Conservation (phyloP, 345 rosid species). For the Aquilaria malaccensis region DNA sequence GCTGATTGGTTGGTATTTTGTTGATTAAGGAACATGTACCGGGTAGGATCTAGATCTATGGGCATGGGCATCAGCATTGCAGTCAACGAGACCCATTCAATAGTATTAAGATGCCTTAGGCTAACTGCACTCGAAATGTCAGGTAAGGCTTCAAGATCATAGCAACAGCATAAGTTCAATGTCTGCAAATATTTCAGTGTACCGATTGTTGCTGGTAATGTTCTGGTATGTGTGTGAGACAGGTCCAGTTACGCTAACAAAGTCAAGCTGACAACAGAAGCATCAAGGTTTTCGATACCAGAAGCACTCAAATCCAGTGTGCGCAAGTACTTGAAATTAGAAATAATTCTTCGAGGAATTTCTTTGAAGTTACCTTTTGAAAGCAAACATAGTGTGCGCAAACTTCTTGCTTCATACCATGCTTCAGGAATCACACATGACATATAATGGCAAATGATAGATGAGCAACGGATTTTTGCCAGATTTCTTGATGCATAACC, state of each 20-base stretch:
- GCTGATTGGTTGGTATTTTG: too few relatives aligned
- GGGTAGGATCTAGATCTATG: not conserved
- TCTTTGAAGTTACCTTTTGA: slow-evolving; percentile 19
- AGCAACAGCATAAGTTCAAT: slow-evolving; percentile 17
- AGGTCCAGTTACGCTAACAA: slow-evolving; percentile 20
- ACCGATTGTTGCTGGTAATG: slow-evolving; percentile 14
- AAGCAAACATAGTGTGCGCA: slow-evolving; percentile 21
- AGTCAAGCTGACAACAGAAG: slow-evolving; percentile 10
- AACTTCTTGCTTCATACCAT: slow-evolving; percentile 18
- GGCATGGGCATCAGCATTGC: slow-evolving; percentile 10
- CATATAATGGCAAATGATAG: slow-evolving; percentile 4
- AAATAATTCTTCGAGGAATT: slow-evolving; percentile 12
- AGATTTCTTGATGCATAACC: not conserved
- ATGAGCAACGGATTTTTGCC: slow-evolving; percentile 12
- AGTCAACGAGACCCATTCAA: slow-evolving; percentile 13
- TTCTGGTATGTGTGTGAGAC: slow-evolving; percentile 11
- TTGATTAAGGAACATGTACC: too few relatives aligned
- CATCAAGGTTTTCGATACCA: slow-evolving; percentile 15
- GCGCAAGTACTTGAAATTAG: slow-evolving; percentile 19
- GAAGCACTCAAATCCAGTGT: slow-evolving; percentile 19
- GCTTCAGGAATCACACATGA: slow-evolving; percentile 10
- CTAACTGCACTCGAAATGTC: not conserved
- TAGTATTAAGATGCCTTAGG: slow-evolving; percentile 15
- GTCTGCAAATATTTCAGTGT: slow-evolving; percentile 14
- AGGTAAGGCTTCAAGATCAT: slow-evolving; percentile 17